Base-by-base conservation (phyloP, 495 filamentous ascomycete genomes). In the Aspergillus homomorphus region DNA sequence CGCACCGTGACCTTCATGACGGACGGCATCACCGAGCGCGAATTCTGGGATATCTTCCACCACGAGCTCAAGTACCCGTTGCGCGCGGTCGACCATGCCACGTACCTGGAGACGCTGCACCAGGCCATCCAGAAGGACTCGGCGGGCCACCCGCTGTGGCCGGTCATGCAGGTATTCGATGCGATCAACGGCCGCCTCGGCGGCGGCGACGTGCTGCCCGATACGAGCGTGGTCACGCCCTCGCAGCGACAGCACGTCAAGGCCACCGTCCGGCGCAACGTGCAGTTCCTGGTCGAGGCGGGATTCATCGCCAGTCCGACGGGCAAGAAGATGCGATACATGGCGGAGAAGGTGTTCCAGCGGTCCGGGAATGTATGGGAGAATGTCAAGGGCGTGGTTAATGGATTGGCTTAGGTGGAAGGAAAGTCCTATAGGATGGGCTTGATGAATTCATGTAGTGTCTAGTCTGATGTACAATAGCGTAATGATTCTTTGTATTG, bases 101-200 rank as follows among this genome's bases (percentile, higher is more conserved):
- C 38, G 4, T 71, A 67, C 68, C 42, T 58, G 44, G 28, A 59
- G 1, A 54, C 24, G 1, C 60, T 69, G 52, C 58, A 50, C 21
- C 23, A 45, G 18, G 53, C 54, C 22, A 62, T 69, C 54, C 61
- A 68, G 16, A 48, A 21, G 7, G 51, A 54, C n/a, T 51, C 56
- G 3, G 58, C 63, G 21, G 51, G 51, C 19, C 69, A 70, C 42
- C 67, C 55, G 18, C 58, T 73, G 12, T 73, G 69, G 69, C 71
- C 69, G 1, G 62, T 73, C 2, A 33, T 66, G 26, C 55, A 70
- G 24, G 60, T 59, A 3, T 50, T 73, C 19, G 67, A 71, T 51
- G 61, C 59, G 22, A 54, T 59, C 0, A 22, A 61, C 23, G 70
- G 66, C 15, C 61, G 58, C 23, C 55, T 70, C 19, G 60, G 66